Conservation (phyloP, 306 rosid genomes). For the Castanea mollissima region DNA sequence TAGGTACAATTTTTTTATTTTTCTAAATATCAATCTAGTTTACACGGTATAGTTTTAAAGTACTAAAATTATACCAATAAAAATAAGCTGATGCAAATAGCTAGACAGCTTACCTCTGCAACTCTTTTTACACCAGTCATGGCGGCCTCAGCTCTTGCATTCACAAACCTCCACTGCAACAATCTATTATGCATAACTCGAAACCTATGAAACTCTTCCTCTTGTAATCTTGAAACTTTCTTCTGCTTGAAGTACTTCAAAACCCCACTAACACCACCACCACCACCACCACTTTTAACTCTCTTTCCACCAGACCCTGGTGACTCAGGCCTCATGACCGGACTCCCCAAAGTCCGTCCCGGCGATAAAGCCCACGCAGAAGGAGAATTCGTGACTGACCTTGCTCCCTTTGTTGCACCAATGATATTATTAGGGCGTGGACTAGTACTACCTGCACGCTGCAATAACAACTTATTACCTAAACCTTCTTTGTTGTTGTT, state of each 20-base stretch:
- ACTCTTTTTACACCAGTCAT: conserved; percentile 26
- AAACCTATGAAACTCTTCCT: conserved; percentile 53
- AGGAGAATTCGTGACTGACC: conserved; percentile 20
- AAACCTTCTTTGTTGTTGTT: conserved; percentile 12
- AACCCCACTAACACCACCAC: conserved; percentile 49
- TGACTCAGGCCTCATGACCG: conserved; percentile 6
- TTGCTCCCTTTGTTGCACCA: conserved; percentile 30
- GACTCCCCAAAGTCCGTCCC: conserved; percentile 37
- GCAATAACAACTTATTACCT: conserved; percentile 12
- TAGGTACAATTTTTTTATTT: too few species aligned
- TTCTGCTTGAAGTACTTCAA: conserved; percentile 60
- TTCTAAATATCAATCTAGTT: too few species aligned
- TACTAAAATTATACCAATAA: too few species aligned
- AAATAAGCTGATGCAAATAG: too few species aligned
- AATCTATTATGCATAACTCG: conserved; percentile 53
- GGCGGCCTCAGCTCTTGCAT: conserved; percentile 50
- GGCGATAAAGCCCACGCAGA: conserved; percentile 92
- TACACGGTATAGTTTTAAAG: too few species aligned
- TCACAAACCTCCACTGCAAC: conserved; percentile 70
- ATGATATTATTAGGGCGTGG: conserved; percentile 15
- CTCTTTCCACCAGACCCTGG: not conserved
- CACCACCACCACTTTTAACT: not conserved
- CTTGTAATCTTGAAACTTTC: conserved; percentile 46
- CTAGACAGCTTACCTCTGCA: conserved; percentile 40
- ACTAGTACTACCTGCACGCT: conserved; percentile 28